phyloP scores from a whole-genome alignment of 441 rosid genomes.

The Manihot esculenta region DNA sequence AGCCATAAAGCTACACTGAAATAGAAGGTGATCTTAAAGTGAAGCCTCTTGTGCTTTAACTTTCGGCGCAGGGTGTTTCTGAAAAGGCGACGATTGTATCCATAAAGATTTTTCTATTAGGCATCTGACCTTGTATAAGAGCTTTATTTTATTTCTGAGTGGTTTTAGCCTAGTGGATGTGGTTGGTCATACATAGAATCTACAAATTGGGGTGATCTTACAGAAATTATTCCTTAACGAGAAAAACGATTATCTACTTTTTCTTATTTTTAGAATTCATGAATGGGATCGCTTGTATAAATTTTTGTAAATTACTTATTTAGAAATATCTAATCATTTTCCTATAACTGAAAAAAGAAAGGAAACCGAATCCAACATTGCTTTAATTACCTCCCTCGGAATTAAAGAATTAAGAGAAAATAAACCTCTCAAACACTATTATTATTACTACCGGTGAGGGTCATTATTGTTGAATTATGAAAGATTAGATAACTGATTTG shows the following conservation, averaged over 20 bases:
- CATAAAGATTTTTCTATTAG: not conserved
- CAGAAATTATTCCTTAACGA: too few relatives aligned
- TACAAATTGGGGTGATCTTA: too few relatives aligned
- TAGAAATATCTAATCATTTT: not conserved
- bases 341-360: not conserved
- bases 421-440: not conserved
- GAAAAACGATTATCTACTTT: too few relatives aligned
- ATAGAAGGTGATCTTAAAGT: conserved; percentile 16
- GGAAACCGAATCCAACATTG: too few relatives aligned
- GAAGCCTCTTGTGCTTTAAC: conserved; percentile 6
- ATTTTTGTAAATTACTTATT: too few relatives aligned
- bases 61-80: conserved; percentile 7
- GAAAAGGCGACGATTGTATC: not conserved
- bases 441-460: not conserved
- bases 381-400: too few relatives aligned
- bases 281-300: too few relatives aligned
- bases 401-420: not conserved
- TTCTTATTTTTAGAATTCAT: too few relatives aligned
- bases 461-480: not conserved
- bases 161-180: conserved; percentile 13
- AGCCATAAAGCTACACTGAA: conserved; percentile 19
- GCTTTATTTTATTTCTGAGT: too few relatives aligned
- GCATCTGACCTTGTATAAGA: too few relatives aligned
- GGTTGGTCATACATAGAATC: too few relatives aligned
- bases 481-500: conserved; percentile 5